Evolutionary conservation across 2,329 filamentous ascomycete genomes (phyloP).

Genomic region (Monilinia aucupariae): DNA sequence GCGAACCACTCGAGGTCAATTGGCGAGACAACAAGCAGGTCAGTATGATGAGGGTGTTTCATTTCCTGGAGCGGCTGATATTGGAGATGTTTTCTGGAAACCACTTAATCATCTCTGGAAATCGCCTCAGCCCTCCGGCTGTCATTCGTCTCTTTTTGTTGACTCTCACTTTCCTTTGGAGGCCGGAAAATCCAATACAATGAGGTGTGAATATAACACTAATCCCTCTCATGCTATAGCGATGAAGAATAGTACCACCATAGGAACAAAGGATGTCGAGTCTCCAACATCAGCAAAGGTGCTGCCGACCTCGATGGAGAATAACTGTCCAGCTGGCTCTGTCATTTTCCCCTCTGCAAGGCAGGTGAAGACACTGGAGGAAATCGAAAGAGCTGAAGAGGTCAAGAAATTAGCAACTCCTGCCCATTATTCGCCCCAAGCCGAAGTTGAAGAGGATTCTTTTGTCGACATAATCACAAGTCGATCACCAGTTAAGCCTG

Average conservation of each 20-base stretch:
- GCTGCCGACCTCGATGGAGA: background rate
- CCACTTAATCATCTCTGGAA: constrained; percentile 4
- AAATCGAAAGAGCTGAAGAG: constrained; percentile 27
- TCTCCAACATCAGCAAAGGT: background rate
- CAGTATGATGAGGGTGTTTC: constrained; percentile 29
- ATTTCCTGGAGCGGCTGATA: constrained; percentile 9
- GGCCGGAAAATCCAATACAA: background rate
- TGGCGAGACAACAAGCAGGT: constrained; percentile 33
- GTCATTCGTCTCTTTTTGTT: constrained; percentile 19
- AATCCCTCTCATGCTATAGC: constrained; percentile 25
- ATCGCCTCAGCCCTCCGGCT: constrained; percentile 17
- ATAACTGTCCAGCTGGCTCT: background rate
- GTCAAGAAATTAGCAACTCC: constrained; percentile 11
- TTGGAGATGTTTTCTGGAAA: constrained; percentile 11
- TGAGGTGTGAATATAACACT: constrained; percentile 13
- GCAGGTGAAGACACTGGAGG: constrained; percentile 29
- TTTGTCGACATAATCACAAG: constrained; percentile 38
- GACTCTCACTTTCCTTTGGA: constrained; percentile 13
- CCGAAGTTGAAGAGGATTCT: constrained; percentile 31
- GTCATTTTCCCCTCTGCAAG: constrained; percentile 11
- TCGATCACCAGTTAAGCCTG: constrained; percentile 37
- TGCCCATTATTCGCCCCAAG: background rate
- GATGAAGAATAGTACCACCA: constrained; percentile 7
- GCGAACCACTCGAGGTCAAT: constrained; percentile 30
- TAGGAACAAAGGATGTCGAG: background rate